phyloP scores from a whole-genome alignment of 768 basidiomycete genomes.

The Leccinum variicolor region DNA sequence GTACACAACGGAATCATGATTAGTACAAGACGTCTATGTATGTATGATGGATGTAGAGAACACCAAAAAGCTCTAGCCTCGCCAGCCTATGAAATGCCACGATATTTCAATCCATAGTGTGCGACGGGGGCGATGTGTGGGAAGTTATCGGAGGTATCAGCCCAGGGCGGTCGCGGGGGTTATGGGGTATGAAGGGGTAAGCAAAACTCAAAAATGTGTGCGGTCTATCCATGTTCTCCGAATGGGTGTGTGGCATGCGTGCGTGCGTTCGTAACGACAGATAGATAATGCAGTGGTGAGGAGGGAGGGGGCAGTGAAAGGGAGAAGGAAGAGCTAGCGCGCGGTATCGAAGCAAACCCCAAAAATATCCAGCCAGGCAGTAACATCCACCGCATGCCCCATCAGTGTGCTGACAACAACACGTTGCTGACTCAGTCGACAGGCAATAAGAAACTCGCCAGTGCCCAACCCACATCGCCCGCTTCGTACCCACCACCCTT shows the following conservation, averaged over 20 bases:
- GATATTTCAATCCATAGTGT: conserved; percentile 4
- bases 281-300: conserved; percentile 15
- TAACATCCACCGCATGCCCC: conserved; percentile 1
- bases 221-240: neutral
- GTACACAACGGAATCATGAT: neutral
- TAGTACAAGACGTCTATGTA: conserved; percentile 12
- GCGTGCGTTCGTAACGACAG: neutral
- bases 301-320: neutral
- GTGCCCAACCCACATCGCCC: conserved; percentile 69
- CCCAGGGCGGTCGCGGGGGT: neutral
- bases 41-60: neutral
- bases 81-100: neutral
- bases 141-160: conserved; percentile 2
- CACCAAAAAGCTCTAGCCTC: conserved; percentile 2
- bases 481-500: conserved; percentile 23
- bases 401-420: conserved; percentile 1
- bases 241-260: neutral
- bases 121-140: neutral
- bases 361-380: conserved; percentile 2
- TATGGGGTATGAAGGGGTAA: neutral
- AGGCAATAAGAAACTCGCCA: conserved; percentile 78
- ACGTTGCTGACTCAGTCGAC: conserved; percentile 32
- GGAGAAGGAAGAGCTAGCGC: neutral
- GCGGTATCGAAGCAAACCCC: conserved; percentile 14
- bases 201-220: neutral